Evolutionary conservation across 2,329 filamentous ascomycete species (phyloP), one percentile per base, ranked within the genome.

Genomic region (Diplocarpon rosae): DNA sequence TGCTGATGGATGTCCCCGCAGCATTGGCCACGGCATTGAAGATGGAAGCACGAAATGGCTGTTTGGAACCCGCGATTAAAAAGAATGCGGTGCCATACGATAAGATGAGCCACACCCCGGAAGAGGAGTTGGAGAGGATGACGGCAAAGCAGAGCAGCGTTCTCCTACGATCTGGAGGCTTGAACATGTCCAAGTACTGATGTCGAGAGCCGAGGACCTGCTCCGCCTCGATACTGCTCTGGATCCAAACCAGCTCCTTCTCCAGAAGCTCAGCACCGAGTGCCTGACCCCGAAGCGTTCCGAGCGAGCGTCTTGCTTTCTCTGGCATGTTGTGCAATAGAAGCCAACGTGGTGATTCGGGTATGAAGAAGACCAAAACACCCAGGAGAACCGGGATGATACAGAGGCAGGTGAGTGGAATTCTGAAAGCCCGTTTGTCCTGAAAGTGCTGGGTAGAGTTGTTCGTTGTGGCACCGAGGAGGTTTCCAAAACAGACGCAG

Each of bases 71-170:
- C 7, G 37, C 20, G 10, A 53, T 50, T 40, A 57, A 52, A 40
- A 53, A 55, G 40, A 60, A 58, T 39, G 56, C 59, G 3, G 56
- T 57, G 40, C 55, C 54, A 49, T 59, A 60, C 3, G 53, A 52
- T 27, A 60, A 37, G 24, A 59, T 51, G 14, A 62, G 53, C 56
- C 55, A 59, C 12, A 57, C 41, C 4, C 59, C 59, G 7, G 58
- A 55, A 0, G 56, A 54, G 12, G 59, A 52, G 16, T 55, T 54
- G 2, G 54, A 58, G 6, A 53, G 34, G 29, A 54, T 50, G 6
- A 53, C 43, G 8, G 39, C 37, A 15, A 36, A 7, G 27, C 43
- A 45, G 37, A 45, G 37, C 17, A 45, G 31, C 10, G 43, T 45
- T 2, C 37, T 37, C 12, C 33, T 16, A 1, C 32, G 39, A 15